A percentile compares a stretch with the other conserved stretches of the same genome.
Conservation (phyloP, 2,329 filamentous ascomycete species). For the Epichloe uncinata region DNA sequence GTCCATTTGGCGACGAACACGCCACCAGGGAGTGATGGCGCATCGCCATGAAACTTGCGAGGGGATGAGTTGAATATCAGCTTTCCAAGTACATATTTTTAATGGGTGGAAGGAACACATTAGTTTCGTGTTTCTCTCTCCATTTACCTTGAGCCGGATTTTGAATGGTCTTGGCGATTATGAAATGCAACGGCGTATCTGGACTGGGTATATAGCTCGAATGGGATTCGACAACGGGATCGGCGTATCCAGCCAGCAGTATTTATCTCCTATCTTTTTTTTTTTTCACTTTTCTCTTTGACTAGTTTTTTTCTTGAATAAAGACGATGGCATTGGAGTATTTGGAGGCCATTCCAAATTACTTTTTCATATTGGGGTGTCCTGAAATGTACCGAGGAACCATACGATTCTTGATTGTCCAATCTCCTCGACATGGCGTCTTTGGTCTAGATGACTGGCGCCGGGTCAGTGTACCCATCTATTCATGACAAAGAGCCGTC, state of each 20-base stretch:
- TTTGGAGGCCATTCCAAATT: too few species aligned
- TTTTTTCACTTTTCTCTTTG: background rate
- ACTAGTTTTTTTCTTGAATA: slow-evolving; percentile 1
- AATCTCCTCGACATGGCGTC: too few species aligned
- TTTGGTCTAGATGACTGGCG: too few species aligned
- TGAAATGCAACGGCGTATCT: slow-evolving; percentile 4
- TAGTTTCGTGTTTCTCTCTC: background rate
- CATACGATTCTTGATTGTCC: too few species aligned
- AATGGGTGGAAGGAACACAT: background rate
- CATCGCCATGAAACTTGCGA: background rate
- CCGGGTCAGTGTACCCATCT: too few species aligned
- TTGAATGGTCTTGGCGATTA: slow-evolving; percentile 1
- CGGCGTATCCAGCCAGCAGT: slow-evolving; percentile 2
- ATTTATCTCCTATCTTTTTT: slow-evolving; percentile 1
- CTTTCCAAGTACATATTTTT: slow-evolving; percentile 2
- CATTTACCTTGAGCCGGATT: background rate
- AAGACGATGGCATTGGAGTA: background rate
- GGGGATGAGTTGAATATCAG: background rate
- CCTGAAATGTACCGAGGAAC: too few species aligned
- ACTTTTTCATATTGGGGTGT: too few species aligned
- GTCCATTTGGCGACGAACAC: slow-evolving; percentile 46
- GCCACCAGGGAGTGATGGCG: slow-evolving; percentile 35
- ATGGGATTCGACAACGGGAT: slow-evolving; percentile 1
- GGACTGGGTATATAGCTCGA: background rate
- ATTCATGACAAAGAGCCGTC: too few species aligned